Conservation (phyloP, 2,329 filamentous ascomycete genomes). For the Colletotrichum chlorophyti region DNA sequence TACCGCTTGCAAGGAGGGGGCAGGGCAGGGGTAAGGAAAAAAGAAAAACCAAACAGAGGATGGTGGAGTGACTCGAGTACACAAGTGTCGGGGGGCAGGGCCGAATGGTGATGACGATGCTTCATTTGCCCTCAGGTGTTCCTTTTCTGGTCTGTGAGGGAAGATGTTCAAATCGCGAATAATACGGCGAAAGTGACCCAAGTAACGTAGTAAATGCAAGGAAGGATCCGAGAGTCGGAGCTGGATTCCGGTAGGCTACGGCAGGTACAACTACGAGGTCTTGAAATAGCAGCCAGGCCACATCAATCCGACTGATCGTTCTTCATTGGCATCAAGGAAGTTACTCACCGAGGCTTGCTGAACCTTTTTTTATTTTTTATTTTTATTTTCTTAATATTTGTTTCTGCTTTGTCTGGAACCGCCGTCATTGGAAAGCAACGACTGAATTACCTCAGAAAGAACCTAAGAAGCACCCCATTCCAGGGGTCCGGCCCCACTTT, state of each 20-base stretch:
- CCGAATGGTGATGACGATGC: constrained; percentile 19
- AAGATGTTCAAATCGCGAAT: not conserved
- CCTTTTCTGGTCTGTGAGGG: constrained; percentile 2
- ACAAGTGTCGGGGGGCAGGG: constrained; percentile 6
- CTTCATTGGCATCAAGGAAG: not conserved
- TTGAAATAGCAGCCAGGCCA: constrained; percentile 13
- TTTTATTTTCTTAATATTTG: no score
- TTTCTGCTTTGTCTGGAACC: no score
- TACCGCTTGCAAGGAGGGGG: not conserved
- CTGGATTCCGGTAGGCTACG: not conserved
- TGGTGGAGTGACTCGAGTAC: constrained; percentile 17
- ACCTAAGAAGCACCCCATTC: constrained; percentile 3
- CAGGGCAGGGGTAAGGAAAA: not conserved
- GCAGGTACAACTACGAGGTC: not conserved
- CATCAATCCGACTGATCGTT: no score
- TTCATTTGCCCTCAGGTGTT: not conserved
- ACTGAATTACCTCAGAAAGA: not conserved
- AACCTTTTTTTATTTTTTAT: not conserved
- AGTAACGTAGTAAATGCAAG: not conserved
- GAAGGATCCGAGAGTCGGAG: constrained; percentile 21
- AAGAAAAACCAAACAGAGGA: constrained; percentile 7
- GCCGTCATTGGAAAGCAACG: no score
- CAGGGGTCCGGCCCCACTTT: constrained; percentile 1
- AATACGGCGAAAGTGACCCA: not conserved
- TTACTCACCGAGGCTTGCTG: not conserved